These are phyloP conservation scores for Fusarium guadeloupense DNA, from an alignment of 2,329 filamentous ascomycete species.

Conservation along the genomic window DNA sequence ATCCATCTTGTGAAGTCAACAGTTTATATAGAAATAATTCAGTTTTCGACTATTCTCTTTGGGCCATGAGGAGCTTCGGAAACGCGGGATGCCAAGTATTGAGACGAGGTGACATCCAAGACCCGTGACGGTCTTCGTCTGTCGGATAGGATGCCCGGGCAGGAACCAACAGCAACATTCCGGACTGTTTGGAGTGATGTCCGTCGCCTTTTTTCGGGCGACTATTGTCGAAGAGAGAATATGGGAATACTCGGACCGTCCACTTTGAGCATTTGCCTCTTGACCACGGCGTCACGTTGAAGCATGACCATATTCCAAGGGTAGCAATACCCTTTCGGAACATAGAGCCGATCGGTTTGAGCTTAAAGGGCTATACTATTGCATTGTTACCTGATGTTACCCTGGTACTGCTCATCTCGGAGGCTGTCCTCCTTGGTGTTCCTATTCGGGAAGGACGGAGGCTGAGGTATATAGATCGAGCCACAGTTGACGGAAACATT, in stretches of 20 bases:
- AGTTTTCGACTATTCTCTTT: not conserved
- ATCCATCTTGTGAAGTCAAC: too few relatives aligned
- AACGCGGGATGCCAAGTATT: constrained; percentile 22
- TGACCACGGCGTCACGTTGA: not conserved
- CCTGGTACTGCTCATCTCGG: constrained; percentile 25
- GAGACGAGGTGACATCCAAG: not conserved
- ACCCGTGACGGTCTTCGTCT: not conserved
- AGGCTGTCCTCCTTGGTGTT: constrained; percentile 23
- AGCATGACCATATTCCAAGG: not conserved
- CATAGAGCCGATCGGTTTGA: constrained; percentile 2
- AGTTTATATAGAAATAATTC: constrained; percentile 11
- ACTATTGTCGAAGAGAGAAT: not conserved
- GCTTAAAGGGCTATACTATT: not conserved
- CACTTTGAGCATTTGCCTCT: constrained; percentile 2
- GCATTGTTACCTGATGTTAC: constrained; percentile 11
- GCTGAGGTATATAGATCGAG: not conserved
- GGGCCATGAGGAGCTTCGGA: constrained; percentile 1
- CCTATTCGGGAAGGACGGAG: constrained; percentile 24
- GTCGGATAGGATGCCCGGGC: not conserved
- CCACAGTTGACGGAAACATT: constrained; percentile 7
- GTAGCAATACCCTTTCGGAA: constrained; percentile 1
- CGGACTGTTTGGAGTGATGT: constrained; percentile 8
- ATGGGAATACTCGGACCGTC: constrained; percentile 21
- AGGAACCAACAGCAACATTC: not conserved
- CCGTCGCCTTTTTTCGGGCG: not conserved